Conservation (phyloP, 2,329 filamentous ascomycete genomes). For the Septoria linicola region DNA sequence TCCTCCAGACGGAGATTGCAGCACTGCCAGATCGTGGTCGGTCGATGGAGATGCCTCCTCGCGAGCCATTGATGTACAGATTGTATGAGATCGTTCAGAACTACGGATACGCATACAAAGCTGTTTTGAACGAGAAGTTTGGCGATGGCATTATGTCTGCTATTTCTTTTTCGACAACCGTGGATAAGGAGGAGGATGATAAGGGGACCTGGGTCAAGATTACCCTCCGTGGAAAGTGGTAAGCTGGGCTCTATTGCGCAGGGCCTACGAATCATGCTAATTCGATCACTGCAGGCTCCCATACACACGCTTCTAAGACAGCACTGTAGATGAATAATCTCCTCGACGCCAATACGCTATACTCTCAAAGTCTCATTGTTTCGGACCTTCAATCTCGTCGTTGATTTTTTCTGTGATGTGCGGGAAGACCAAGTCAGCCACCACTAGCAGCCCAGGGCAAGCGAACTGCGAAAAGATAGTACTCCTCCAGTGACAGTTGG, state of each 20-base stretch:
- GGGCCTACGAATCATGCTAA: background rate
- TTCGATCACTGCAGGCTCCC: conserved; percentile 44
- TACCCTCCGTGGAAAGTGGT: conserved; percentile 81
- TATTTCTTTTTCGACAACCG: conserved; percentile 83
- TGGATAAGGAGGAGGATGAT: conserved; percentile 79
- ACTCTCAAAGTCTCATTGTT: no score
- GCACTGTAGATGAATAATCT: no score
- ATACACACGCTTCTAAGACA: conserved; percentile 49
- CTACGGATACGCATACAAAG: conserved; percentile 95
- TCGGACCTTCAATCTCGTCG: no score
- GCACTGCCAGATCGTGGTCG: conserved; percentile 80
- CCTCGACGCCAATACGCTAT: no score
- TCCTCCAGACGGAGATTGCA: conserved; percentile 60
- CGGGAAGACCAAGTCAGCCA: no score
- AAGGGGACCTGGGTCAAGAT: conserved; percentile 85
- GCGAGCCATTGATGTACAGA: conserved; percentile 83
- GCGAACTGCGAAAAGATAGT: no score
- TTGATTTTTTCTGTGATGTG: no score
- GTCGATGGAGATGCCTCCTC: conserved; percentile 77
- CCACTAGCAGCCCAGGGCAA: no score
- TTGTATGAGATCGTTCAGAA: conserved; percentile 95
- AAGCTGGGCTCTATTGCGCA: conserved; percentile 35
- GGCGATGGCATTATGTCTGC: conserved; percentile 89
- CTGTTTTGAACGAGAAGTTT: conserved; percentile 87
- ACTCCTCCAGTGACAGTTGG: no score